Conservation (phyloP, 805 yeast species). For the Isabelozyma rhagii region DNA sequence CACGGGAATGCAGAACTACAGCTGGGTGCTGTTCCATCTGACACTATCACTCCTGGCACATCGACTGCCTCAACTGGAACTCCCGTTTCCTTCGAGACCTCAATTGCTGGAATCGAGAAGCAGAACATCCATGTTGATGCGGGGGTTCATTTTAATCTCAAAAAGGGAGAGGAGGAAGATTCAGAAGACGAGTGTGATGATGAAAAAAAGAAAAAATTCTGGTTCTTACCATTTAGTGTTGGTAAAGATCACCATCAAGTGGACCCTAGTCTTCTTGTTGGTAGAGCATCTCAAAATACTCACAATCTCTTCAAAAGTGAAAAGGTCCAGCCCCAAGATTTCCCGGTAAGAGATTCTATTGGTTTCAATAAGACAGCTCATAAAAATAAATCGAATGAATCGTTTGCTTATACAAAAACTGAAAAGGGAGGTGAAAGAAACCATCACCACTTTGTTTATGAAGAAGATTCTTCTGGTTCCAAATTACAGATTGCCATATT, state of each 20-base stretch:
- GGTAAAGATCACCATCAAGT: not conserved
- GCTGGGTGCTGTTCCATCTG: too few species aligned
- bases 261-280: not conserved
- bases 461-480: not conserved
- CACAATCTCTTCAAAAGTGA: too few species aligned
- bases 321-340: too few species aligned
- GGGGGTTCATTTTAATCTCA: conserved; percentile 13
- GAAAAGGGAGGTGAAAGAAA: not conserved
- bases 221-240: conserved; percentile 14
- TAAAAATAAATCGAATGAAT: not conserved
- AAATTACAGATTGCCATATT: not conserved
- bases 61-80: not conserved
- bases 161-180: conserved; percentile 6
- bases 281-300: not conserved
- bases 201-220: conserved; percentile 8
- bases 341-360: too few species aligned
- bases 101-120: not conserved
- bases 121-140: conserved; percentile 10
- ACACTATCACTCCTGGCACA: too few species aligned
- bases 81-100: not conserved
- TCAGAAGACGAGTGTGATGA: conserved; percentile 7
- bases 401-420: not conserved
- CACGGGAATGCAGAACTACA: too few species aligned
- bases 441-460: not conserved
- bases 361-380: not conserved